Evolutionary conservation across 2,329 filamentous ascomycete genomes (phyloP), one percentile per base, ranked within the genome.

Genomic region (Lizonia empirigonia): DNA sequence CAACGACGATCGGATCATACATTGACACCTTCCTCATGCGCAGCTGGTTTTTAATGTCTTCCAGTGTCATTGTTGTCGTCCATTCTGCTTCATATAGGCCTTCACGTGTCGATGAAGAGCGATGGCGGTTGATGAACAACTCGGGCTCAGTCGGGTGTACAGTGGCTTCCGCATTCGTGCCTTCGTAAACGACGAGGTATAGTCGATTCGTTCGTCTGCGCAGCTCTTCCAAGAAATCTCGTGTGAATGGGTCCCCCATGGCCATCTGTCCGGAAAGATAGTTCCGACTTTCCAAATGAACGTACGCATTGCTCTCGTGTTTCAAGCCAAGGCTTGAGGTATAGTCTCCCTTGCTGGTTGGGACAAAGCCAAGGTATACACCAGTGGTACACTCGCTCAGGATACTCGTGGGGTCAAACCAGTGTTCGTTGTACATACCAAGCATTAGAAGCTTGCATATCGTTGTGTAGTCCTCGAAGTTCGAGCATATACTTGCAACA

Each of bases 211-310:
- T 61, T 19, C 64, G 50, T 12, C 48, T 65, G 5, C 59, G 56
- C 0, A 68, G 39, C 33, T 69, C 65, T 2, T 64, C 50, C 0
- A 70, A 33, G 19, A 70, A 62, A 0, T 42, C 44, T 7, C 55
- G 49, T 0, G 67, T 67, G 10, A 66, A 19, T 1, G 59, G 53
- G 6, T 66, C 44, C 0, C 59, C 62, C 1, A 70, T 65, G 0
- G 67, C 65, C 64, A 70, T 70, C n/a, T 68, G 65, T 0, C 65
- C 65, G 15, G 59, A 68, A 2, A 68, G 16, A 6, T 65, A 70
- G 33, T 68, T 70, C 1, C 65, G 62, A 0, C 53, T 51, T 30
- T 70, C 40, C 3, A 49, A 27, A 32, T 69, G 56, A 0, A 65
- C 52, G 29, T 58, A 47, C 1, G 50, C 12, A 3, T 60, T 22